phyloP scores from a whole-genome alignment of 768 basidiomycete species.

The Boletus tylopilopsis region DNA sequence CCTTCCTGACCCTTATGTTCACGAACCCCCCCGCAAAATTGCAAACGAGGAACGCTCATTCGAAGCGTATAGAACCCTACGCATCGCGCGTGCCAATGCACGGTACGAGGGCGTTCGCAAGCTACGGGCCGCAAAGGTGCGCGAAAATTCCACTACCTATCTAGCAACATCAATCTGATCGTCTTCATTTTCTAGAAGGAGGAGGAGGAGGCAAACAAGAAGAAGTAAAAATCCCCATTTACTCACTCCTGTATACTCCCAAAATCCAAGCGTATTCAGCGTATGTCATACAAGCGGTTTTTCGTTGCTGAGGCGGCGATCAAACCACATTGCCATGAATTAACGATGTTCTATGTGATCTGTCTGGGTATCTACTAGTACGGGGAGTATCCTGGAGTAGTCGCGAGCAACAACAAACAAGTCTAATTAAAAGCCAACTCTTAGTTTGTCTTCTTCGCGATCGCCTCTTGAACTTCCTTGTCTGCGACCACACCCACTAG shows the following conservation, averaged over 20 bases:
- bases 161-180: conserved; percentile 15
- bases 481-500: conserved; percentile 81
- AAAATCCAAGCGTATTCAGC: conserved; percentile 35
- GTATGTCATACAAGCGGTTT: conserved; percentile 24
- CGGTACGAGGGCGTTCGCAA: conserved; percentile 88
- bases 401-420: neutral
- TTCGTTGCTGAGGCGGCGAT: neutral
- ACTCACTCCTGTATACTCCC: conserved; percentile 28
- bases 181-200: conserved; percentile 54
- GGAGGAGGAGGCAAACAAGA: conserved; percentile 90
- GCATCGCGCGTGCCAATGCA: conserved; percentile 74
- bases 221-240: conserved; percentile 56
- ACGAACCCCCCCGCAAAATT: conserved; percentile 91
- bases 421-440: neutral
- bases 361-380: conserved; percentile 17
- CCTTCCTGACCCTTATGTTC: conserved; percentile 62
- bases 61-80: conserved; percentile 86
- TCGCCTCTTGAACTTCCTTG: conserved; percentile 62
- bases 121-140: conserved; percentile 78
- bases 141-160: conserved; percentile 24
- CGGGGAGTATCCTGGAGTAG: neutral
- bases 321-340: neutral
- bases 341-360: neutral
- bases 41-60: conserved; percentile 86
- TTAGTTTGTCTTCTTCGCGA: conserved; percentile 43